A percentile compares a stretch with the other conserved stretches of the same genome.
These are phyloP conservation scores for Pichia membranifaciens DNA, from an alignment of 805 yeast species.

Conservation along the genomic window DNA sequence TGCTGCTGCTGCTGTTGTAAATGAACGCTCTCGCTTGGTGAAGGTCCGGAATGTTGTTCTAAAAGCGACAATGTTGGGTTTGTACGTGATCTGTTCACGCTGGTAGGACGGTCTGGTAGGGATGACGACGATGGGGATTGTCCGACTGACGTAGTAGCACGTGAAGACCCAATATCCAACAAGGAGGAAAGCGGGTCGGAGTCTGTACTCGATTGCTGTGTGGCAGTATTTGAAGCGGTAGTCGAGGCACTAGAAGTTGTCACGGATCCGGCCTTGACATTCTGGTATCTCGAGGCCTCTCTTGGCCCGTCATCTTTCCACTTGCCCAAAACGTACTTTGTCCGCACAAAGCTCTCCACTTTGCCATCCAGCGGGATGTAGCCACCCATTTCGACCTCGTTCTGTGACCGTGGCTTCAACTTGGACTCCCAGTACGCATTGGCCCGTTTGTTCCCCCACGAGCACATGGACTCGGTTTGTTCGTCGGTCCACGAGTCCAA, in stretches of 20 bases:
- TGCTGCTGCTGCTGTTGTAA: conserved; percentile 7
- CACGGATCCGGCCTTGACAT: conserved; percentile 18
- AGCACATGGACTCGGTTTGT: conserved; percentile 73
- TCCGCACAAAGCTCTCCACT: conserved; percentile 82
- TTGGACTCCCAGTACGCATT: conserved; percentile 81
- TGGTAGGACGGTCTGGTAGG: background rate
- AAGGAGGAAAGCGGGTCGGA: conserved; percentile 7
- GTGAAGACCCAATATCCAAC: conserved; percentile 8
- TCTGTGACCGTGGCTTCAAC: conserved; percentile 15
- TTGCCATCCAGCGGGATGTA: conserved; percentile 80
- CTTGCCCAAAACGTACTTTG: conserved; percentile 85
- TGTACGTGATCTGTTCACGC: conserved; percentile 3
- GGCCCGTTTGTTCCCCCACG: conserved; percentile 81
- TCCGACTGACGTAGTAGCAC: background rate
- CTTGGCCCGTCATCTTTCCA: conserved; percentile 58
- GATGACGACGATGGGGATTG: conserved; percentile 5
- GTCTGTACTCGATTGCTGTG: conserved; percentile 1
- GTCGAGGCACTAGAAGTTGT: conserved; percentile 32
- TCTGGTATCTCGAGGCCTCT: conserved; percentile 38
- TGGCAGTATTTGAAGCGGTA: conserved; percentile 10
- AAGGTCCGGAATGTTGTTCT: conserved; percentile 9
- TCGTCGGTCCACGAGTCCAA: conserved; percentile 96
- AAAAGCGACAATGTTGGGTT: conserved; percentile 9
- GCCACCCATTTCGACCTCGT: conserved; percentile 18
- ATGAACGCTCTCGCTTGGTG: background rate